These are phyloP conservation scores for Nothophytophthora sp. DNA, from an alignment of 352 stramenopile species.

Conservation along the genomic window DNA sequence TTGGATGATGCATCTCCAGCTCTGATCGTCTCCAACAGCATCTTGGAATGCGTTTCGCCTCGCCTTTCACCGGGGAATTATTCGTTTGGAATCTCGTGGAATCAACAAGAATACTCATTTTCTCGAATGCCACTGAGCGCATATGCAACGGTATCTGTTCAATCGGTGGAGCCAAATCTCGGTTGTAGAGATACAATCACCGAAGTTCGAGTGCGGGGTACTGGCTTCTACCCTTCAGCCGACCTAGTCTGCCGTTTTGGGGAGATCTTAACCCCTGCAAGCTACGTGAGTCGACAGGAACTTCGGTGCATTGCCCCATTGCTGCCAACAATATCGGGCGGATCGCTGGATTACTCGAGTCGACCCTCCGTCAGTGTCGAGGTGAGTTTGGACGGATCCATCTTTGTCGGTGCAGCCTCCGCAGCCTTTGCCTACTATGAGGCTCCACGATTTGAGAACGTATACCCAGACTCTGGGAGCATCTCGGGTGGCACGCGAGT, in stretches of 20 bases:
- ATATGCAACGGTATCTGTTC: slow-evolving; percentile 20
- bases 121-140: slow-evolving; percentile 8
- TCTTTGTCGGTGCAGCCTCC: slow-evolving; percentile 14
- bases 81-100: slow-evolving; percentile 39
- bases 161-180: slow-evolving; percentile 16
- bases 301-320: slow-evolving; percentile 18
- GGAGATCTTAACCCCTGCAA: slow-evolving; percentile 2
- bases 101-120: slow-evolving; percentile 26
- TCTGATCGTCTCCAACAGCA: slow-evolving; percentile 13
- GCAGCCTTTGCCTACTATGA: slow-evolving; percentile 25
- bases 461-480: slow-evolving; percentile 27
- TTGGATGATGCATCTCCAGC: slow-evolving; percentile 1
- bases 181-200: slow-evolving; percentile 14
- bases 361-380: slow-evolving; percentile 9
- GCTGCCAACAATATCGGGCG: slow-evolving; percentile 2
- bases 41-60: slow-evolving; percentile 33
- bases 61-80: slow-evolving; percentile 25
- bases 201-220: slow-evolving; percentile 21
- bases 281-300: slow-evolving; percentile 25
- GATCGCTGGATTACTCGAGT: not conserved
- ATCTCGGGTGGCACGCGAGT: slow-evolving; percentile 25
- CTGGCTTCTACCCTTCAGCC: slow-evolving; percentile 20
- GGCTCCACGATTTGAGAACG: slow-evolving; percentile 4
- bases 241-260: slow-evolving; percentile 35
- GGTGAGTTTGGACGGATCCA: slow-evolving; percentile 30